A percentile compares a stretch with the other conserved stretches of the same genome.
phyloP scores from a whole-genome alignment of 2,329 filamentous ascomycete genomes.

The Cadophora sp. region DNA sequence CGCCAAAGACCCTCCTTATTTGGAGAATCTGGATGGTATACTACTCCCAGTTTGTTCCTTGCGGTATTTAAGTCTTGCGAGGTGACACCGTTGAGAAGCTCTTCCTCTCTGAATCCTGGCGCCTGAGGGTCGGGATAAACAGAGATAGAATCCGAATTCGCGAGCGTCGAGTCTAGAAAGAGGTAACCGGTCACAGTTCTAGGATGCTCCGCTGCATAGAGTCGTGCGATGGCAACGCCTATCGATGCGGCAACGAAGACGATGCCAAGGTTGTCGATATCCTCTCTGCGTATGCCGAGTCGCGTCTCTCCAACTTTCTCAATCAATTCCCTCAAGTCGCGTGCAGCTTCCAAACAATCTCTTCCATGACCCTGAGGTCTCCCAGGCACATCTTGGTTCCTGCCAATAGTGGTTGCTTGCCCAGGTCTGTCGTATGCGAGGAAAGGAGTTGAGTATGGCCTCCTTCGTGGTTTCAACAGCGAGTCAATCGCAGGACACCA shows the following conservation, averaged over 20 bases:
- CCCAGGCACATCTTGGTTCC: slow-evolving; percentile 29
- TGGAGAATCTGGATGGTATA: slow-evolving; percentile 26
- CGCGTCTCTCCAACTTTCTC: slow-evolving; percentile 21
- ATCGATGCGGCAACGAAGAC: slow-evolving; percentile 42
- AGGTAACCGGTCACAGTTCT: slow-evolving; percentile 38
- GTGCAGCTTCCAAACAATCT: slow-evolving; percentile 32
- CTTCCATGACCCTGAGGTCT: slow-evolving; percentile 39
- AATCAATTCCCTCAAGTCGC: slow-evolving; percentile 38
- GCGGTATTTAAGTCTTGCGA: not conserved
- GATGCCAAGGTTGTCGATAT: slow-evolving; percentile 24
- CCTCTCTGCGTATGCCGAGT: slow-evolving; percentile 1
- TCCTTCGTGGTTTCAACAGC: slow-evolving; percentile 32
- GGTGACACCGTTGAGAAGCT: slow-evolving; percentile 13
- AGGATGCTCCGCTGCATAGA: slow-evolving; percentile 42
- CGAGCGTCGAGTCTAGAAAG: slow-evolving; percentile 41
- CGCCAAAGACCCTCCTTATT: slow-evolving; percentile 39
- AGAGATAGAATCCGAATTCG: slow-evolving; percentile 36
- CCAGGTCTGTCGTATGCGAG: slow-evolving; percentile 41
- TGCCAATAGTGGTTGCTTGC: slow-evolving; percentile 14
- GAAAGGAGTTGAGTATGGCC: slow-evolving; percentile 36
- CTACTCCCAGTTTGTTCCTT: slow-evolving; percentile 28
- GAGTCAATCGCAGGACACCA: slow-evolving; percentile 39
- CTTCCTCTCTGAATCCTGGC: not conserved
- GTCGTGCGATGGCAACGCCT: slow-evolving; percentile 40
- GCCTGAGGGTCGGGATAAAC: slow-evolving; percentile 41